Base-by-base conservation (phyloP, 1,139 yeast genomes). In the Hyphopichia fennica region DNA sequence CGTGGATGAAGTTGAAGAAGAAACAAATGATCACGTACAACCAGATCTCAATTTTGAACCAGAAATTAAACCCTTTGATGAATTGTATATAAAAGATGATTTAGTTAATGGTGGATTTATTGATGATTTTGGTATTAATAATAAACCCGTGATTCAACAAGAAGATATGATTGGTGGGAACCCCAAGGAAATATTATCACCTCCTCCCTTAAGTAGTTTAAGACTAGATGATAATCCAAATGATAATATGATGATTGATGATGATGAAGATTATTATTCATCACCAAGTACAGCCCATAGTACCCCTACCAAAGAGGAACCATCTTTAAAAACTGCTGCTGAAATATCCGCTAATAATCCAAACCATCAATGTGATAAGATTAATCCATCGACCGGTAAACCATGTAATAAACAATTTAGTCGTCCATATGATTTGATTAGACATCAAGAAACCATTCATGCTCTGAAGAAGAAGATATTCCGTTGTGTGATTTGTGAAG, bases 321-420 rank as follows among this genome's bases (percentile, higher is more conserved):
- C 25, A 3, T 13, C 27, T 4, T 14, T n/a, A 9, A 39, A 47
- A 28, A 46, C 59, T 9, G 61, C 59, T 13, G 60, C 63, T 5
- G 63, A 59, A 41, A 59, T 58, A 5, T 41, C 60, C 7, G 59
- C 58, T 4, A 48, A 42, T 15, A 60, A 60, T 47, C 73, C 72
- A 2, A 61, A 69, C 44, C 78, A 72, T 47, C 65, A 67, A 43
- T 73, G 78, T 57, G 69, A 76, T 43, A 69, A 86, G 60, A 65
- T 79, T 16, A 84, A 83, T 56, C 84, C 88, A 15, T 60, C 74
- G 13, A 75, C 74, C 1, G 75, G 75, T 6, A 51, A 57, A 39
- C 67, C 74, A 11, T 73, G 79, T 51, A 63, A 65, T 47, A 72
- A 72, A 54, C 74, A 72, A 45, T 73, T 73, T 45, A 71, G 77